phyloP scores from a whole-genome alignment of 176 grass and related monocot species.

The Musa itinerans region DNA sequence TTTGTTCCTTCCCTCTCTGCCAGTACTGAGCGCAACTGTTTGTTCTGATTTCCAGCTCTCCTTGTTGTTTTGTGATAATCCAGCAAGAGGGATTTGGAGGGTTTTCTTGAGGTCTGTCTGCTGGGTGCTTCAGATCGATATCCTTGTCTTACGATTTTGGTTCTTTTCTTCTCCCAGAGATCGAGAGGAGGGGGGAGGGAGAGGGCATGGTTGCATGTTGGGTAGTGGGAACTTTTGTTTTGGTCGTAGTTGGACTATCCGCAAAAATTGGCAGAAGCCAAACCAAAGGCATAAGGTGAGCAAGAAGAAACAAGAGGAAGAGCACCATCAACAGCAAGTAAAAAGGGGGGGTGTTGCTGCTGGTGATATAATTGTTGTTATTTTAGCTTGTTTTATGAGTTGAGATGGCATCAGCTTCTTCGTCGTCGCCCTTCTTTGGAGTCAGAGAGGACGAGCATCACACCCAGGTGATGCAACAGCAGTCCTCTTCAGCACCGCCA shows the following conservation, averaged over 20 bases:
- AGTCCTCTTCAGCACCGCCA: neutral
- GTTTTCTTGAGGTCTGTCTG: neutral
- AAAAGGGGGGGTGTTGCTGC: neutral
- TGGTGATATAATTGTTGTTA: slow-evolving; percentile 20
- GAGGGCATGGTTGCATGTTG: too few relatives aligned
- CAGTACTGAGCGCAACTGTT: slow-evolving; percentile 80
- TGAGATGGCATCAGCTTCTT: slow-evolving; percentile 20
- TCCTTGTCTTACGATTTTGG: slow-evolving; percentile 7
- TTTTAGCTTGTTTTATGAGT: slow-evolving; percentile 9
- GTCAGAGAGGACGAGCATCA: neutral
- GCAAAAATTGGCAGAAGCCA: too few relatives aligned
- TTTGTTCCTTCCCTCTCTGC: slow-evolving; percentile 27
- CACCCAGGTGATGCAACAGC: neutral
- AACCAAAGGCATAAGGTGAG: neutral
- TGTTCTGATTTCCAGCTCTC: slow-evolving; percentile 77
- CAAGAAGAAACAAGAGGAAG: neutral
- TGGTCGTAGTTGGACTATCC: too few relatives aligned
- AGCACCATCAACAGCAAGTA: neutral
- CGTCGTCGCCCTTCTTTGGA: neutral
- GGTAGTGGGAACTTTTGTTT: too few relatives aligned
- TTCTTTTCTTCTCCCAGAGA: slow-evolving; percentile 13
- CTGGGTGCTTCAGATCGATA: slow-evolving; percentile 7
- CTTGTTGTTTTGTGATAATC: slow-evolving; percentile 27
- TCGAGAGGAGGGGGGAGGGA: neutral
- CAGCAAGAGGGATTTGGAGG: slow-evolving; percentile 19